Percentiles rank a stretch among this genome's conserved stretches.
Conservation (phyloP, 257 asterid species). For the Coffea canephora region DNA sequence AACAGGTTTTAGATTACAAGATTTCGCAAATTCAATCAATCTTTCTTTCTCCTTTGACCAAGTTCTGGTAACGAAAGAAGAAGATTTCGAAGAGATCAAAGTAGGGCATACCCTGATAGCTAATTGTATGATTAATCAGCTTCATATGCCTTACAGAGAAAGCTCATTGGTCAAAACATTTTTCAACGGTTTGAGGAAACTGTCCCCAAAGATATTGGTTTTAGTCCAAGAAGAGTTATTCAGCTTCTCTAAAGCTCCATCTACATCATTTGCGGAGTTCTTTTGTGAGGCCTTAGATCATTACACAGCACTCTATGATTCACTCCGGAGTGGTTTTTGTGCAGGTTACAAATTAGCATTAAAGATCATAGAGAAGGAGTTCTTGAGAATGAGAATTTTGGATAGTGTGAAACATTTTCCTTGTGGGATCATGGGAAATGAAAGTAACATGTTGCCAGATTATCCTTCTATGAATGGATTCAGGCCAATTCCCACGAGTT, state of each 20-base stretch:
- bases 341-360: constrained; percentile 27
- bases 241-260: constrained; percentile 17
- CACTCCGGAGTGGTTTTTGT: constrained; percentile 29
- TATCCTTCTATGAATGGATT: constrained; percentile 27
- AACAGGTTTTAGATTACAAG: constrained; percentile 34
- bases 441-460: constrained; percentile 11
- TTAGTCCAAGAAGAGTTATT: constrained; percentile 39
- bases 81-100: constrained; percentile 23
- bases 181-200: constrained; percentile 32
- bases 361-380: constrained; percentile 33
- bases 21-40: constrained; percentile 38
- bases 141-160: constrained; percentile 34
- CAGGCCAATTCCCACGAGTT: constrained; percentile 34
- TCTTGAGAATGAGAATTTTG: constrained; percentile 26
- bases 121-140: constrained; percentile 41
- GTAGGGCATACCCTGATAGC: constrained; percentile 23
- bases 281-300: constrained; percentile 37
- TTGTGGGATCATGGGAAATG: constrained; percentile 7
- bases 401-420: constrained; percentile 33
- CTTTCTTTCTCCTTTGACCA: constrained; percentile 33
- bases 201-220: constrained; percentile 31
- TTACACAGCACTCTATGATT: constrained; percentile 34
- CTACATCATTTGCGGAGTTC: constrained; percentile 32
- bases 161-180: constrained; percentile 25
- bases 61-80: constrained; percentile 22